Evolutionary conservation across 345 rosid species (phyloP).

Genomic region (Rhodomyrtus tomentosa): DNA sequence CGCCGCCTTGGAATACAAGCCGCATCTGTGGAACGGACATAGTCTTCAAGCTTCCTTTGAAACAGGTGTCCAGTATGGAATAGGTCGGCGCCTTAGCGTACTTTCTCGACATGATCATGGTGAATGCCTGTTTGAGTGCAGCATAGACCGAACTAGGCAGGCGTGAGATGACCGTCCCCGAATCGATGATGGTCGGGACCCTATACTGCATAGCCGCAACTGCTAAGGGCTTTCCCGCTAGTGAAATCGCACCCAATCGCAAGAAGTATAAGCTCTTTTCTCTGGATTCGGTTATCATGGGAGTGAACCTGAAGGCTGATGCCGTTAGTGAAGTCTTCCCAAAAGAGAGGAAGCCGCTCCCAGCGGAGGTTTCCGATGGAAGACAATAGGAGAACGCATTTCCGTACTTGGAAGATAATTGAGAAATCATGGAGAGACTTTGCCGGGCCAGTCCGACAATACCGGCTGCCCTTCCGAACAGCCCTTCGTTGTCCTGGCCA

Average conservation of each 20-base stretch:
- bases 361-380: slow-evolving; percentile 12
- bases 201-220: slow-evolving; percentile 4
- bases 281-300: slow-evolving; percentile 11
- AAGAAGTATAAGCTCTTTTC: slow-evolving; percentile 21
- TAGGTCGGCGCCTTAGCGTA: slow-evolving; percentile 12
- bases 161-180: slow-evolving; percentile 40
- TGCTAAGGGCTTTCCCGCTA: slow-evolving; percentile 17
- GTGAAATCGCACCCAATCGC: slow-evolving; percentile 9
- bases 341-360: slow-evolving; percentile 21
- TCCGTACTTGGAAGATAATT: slow-evolving; percentile 15
- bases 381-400: slow-evolving; percentile 37
- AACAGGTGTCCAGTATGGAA: slow-evolving; percentile 35
- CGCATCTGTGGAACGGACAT: slow-evolving; percentile 19
- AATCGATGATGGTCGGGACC: slow-evolving; percentile 36
- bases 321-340: slow-evolving; percentile 10
- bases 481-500: slow-evolving; percentile 33
- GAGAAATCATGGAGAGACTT: slow-evolving; percentile 27
- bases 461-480: slow-evolving; percentile 34
- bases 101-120: slow-evolving; percentile 16
- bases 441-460: slow-evolving; percentile 30
- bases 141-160: slow-evolving; percentile 24
- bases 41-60: slow-evolving; percentile 14
- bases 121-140: slow-evolving; percentile 15
- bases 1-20: slow-evolving; percentile 26
- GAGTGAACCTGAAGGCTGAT: slow-evolving; percentile 27